These are phyloP conservation scores for Malassezia nana DNA, from an alignment of 1,284 basidiomycete species.

Conservation along the genomic window DNA sequence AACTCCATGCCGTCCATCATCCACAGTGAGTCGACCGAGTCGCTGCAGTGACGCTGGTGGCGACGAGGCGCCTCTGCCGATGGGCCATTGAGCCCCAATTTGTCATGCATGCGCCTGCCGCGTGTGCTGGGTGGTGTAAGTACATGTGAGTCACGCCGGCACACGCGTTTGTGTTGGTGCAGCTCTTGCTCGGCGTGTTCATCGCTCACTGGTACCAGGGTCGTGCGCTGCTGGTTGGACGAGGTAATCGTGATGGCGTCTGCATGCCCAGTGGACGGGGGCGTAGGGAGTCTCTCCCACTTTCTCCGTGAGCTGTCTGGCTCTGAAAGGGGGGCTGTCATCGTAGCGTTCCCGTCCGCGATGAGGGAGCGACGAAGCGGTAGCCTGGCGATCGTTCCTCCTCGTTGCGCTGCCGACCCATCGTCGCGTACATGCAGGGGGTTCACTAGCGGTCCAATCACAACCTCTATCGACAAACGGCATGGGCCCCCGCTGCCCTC, in stretches of 20 bases:
- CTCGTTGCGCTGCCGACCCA: not conserved
- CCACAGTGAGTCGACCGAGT: not conserved
- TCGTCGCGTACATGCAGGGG: not conserved
- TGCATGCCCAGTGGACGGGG: conserved; percentile 3
- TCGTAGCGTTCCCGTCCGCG: not conserved
- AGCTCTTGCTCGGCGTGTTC: not conserved
- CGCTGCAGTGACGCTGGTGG: conserved; percentile 1
- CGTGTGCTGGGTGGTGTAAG: conserved; percentile 16
- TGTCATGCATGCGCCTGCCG: conserved; percentile 10
- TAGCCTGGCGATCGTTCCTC: not conserved
- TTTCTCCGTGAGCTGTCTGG: not conserved
- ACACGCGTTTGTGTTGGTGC: conserved; percentile 3
- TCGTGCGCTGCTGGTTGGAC: not conserved
- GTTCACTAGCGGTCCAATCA: not conserved
- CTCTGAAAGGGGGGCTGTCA: not conserved
- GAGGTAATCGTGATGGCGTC: not conserved
- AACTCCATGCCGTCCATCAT: conserved; percentile 2
- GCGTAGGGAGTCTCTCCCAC: conserved; percentile 7
- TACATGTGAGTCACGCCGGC: conserved; percentile 1
- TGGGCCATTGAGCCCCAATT: not conserved
- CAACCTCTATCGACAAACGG: not conserved
- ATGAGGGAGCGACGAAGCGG: not conserved
- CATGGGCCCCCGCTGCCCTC: not conserved
- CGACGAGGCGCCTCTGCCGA: not conserved
- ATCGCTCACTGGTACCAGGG: not conserved